Base-by-base conservation (phyloP, 129 eudicot species). In the Lonicera japonica region DNA sequence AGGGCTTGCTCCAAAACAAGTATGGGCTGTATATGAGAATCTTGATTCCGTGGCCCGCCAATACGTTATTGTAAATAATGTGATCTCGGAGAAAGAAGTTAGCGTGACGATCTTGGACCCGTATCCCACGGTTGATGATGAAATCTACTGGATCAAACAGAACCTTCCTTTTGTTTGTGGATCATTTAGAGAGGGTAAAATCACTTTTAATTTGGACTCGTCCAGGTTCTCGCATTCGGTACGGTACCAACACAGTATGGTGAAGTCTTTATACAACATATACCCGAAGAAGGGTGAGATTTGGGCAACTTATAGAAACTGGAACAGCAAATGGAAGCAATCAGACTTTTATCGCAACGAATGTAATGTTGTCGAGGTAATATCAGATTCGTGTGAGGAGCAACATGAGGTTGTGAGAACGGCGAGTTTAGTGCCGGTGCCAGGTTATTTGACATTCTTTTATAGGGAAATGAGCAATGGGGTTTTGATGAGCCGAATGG, bases 21-120 rank as follows among this genome's bases (percentile, higher is more conserved):
- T 54, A 20, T 54, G 58, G 58, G 58, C 58, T 14, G 15, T 54
- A 54, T 54, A 54, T 54, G 58, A 54, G 17, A 23, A 23, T 19
- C 25, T 23, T 54, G 58, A 54, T 54, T 21, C 13, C 22, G 18
- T 54, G 58, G 23, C 58, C 1, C 58, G 58, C 25, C 22, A 15
- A 54, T 54, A 54, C 12, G 58, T 54, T 20, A 54, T 20, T 0
- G 58, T 20, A 53, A 53, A 53, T 9, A 51, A 51, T 8, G 21
- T 53, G 25, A 24, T 53, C 25, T 53, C 58, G 0, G 58, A 12
- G 22, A 16, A 19, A 18, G 58, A 54, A 54, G 25, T 54, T 54
- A 10, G 25, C 22, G 25, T 21, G 58, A 18, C 58, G 12, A 18
- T 18, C 14, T 54, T 54, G 25, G 58, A 54, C 23, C 58, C 25